A percentile compares a stretch with the other conserved stretches of the same genome.
Evolutionary conservation across 352 stramenopile genomes (phyloP).

Genomic region (Albugo laibachii): DNA sequence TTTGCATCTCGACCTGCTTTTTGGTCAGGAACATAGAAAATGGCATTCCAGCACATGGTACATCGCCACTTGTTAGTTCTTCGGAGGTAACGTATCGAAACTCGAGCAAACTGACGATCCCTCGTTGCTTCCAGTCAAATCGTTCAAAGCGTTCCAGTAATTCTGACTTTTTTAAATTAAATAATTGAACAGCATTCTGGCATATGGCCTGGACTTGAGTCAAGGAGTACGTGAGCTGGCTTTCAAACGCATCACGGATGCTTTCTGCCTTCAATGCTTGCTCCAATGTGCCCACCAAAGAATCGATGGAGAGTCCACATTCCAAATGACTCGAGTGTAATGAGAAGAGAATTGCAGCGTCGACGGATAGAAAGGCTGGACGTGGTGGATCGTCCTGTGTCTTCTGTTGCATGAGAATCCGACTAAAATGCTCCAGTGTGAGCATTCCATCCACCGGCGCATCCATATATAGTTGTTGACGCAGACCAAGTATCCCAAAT

Average conservation of each 20-base stretch:
- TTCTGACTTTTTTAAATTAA: slow-evolving; percentile 13
- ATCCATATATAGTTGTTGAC: too few species aligned
- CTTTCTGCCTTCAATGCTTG: neutral
- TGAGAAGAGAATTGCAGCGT: slow-evolving; percentile 1
- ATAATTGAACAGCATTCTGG: slow-evolving; percentile 25
- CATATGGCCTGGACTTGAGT: slow-evolving; percentile 22
- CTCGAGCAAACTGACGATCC: slow-evolving; percentile 20
- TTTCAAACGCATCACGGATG: neutral
- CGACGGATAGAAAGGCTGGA: slow-evolving; percentile 1
- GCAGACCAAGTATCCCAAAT: too few species aligned
- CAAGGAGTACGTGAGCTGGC: slow-evolving; percentile 13
- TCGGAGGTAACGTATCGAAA: slow-evolving; percentile 9
- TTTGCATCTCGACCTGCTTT: slow-evolving; percentile 14
- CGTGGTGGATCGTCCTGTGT: slow-evolving; percentile 3
- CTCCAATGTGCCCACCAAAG: neutral
- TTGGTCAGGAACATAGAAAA: slow-evolving; percentile 10
- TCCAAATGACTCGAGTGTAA: neutral
- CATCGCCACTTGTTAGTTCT: too few species aligned
- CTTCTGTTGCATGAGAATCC: too few species aligned
- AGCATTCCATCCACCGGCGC: too few species aligned
- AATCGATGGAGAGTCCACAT: neutral
- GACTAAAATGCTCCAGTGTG: too few species aligned
- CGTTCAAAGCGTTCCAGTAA: slow-evolving; percentile 32
- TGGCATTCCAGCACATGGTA: too few species aligned
- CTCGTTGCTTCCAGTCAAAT: slow-evolving; percentile 36